phyloP scores from a whole-genome alignment of 805 yeast genomes.

The Metschnikowia similis region DNA sequence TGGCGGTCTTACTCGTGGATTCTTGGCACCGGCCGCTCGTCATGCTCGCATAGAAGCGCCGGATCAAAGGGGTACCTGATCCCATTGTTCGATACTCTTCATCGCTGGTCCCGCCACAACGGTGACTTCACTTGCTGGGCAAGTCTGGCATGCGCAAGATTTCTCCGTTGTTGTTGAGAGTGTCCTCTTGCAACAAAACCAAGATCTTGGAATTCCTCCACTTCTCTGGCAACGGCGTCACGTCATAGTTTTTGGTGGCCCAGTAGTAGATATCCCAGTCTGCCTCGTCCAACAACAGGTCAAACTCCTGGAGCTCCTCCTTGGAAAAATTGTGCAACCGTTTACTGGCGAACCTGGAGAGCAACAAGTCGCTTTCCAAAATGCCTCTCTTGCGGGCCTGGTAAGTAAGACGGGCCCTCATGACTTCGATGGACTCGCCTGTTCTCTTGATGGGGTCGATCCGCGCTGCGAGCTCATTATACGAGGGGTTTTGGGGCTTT shows the following conservation, averaged over 20 bases:
- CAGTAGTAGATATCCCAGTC: slow-evolving; percentile 99
- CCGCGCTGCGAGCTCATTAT: slow-evolving; percentile 49
- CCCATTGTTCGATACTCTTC: neutral
- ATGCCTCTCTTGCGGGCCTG: slow-evolving; percentile 95
- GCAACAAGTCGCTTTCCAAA: slow-evolving; percentile 81
- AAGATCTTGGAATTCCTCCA: slow-evolving; percentile 73
- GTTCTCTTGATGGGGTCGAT: slow-evolving; percentile 76
- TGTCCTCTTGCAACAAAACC: slow-evolving; percentile 61
- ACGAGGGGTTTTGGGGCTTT: slow-evolving; percentile 35
- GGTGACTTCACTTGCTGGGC: slow-evolving; percentile 6
- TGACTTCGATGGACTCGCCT: slow-evolving; percentile 67
- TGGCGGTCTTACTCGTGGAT: too few relatives aligned
- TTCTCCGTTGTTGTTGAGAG: slow-evolving; percentile 66
- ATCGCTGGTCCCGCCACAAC: neutral
- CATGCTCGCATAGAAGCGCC: too few relatives aligned
- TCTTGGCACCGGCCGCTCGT: too few relatives aligned
- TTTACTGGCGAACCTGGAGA: slow-evolving; percentile 80
- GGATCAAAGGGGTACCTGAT: too few relatives aligned
- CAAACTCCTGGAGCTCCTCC: slow-evolving; percentile 80
- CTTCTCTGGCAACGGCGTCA: slow-evolving; percentile 81
- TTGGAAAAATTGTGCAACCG: slow-evolving; percentile 55
- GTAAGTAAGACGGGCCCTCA: slow-evolving; percentile 83
- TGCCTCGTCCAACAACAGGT: slow-evolving; percentile 79
- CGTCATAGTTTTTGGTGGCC: slow-evolving; percentile 82
- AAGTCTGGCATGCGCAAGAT: slow-evolving; percentile 81